These are phyloP conservation scores for Dictyostelium discoideum DNA, from an alignment of 78 protist species.

Conservation along the genomic window DNA sequence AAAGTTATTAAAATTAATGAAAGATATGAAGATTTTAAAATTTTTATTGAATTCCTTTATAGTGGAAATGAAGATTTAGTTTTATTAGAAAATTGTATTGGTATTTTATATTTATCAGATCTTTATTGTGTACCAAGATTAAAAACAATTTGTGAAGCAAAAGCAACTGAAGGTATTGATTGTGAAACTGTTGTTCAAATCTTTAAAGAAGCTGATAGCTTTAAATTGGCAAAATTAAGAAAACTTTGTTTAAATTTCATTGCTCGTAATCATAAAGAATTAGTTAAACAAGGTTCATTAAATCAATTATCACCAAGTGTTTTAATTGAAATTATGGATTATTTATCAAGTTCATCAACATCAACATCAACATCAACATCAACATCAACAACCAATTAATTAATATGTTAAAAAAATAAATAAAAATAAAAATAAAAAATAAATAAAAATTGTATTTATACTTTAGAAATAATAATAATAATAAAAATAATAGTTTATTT, in stretches of 20 bases:
- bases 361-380: background rate
- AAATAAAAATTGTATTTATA: no score
- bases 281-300: constrained; percentile 19
- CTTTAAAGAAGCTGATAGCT: constrained; percentile 56
- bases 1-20: constrained; percentile 48
- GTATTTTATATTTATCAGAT: constrained; percentile 50
- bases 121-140: constrained; percentile 45
- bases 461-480: no score
- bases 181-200: constrained; percentile 44
- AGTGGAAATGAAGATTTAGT: constrained; percentile 39
- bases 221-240: constrained; percentile 38
- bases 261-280: constrained; percentile 57
- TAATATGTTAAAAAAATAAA: no score
- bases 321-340: constrained; percentile 11
- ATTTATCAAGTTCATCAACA: background rate
- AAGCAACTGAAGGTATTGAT: constrained; percentile 59
- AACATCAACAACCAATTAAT: no score
- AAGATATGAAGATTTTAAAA: constrained; percentile 15
- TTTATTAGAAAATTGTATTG: constrained; percentile 46
- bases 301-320: constrained; percentile 2
- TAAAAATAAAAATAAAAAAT: no score
- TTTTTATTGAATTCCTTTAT: constrained; percentile 26
- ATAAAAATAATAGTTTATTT: background rate
- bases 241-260: constrained; percentile 34
- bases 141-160: constrained; percentile 61